These are phyloP conservation scores for Penium margaritaceum DNA, from an alignment of 139 green algal genomes.

Conservation along the genomic window DNA sequence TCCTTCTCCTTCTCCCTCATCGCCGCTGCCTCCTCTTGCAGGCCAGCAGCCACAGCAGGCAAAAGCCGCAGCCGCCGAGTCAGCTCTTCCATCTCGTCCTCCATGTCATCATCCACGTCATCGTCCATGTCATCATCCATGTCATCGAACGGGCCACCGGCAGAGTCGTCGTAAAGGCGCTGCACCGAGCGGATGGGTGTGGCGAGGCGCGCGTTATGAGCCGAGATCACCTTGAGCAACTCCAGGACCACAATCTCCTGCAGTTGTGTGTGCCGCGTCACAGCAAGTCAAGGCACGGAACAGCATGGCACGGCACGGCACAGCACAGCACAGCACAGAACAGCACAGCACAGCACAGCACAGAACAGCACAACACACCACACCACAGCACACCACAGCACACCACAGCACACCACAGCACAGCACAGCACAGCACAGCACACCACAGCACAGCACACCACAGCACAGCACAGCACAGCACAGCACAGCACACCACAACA, in stretches of 20 bases:
- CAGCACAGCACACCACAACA: no score
- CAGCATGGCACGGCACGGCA: background rate
- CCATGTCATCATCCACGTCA: background rate
- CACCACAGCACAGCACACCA: no score
- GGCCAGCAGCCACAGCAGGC: background rate
- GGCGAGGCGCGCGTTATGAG: slow-evolving; percentile 23
- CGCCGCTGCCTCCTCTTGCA: background rate
- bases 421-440: no score
- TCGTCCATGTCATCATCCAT: background rate
- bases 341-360: no score
- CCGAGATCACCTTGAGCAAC: slow-evolving; percentile 26
- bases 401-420: no score
- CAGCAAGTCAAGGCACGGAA: background rate
- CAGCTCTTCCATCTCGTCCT: slow-evolving; percentile 3
- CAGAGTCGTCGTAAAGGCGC: background rate
- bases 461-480: no score
- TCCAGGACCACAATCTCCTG: slow-evolving; percentile 34
- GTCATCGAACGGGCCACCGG: background rate
- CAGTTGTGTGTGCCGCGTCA: background rate
- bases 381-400: no score
- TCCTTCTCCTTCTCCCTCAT: background rate
- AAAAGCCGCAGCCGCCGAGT: no score
- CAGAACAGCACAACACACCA: background rate
- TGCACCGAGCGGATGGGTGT: slow-evolving; percentile 30
- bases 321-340: no score